Base-by-base conservation (phyloP, 148 eudicot species). In the Amaranthus hypochondriacus region DNA sequence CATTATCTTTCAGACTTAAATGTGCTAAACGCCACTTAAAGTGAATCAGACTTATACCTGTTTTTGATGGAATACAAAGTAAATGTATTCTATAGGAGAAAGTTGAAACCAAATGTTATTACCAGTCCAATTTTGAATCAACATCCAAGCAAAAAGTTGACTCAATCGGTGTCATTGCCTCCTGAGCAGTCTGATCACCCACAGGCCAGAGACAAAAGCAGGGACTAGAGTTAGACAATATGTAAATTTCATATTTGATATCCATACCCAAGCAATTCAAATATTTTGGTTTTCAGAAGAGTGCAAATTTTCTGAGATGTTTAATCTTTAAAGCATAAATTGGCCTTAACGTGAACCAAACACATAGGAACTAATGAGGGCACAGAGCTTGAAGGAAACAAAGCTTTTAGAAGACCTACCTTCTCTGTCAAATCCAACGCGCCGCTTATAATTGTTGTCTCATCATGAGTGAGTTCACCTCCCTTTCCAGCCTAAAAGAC, bases 91-190 rank as follows among this genome's bases (percentile, higher is more conserved):
- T n/a, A 66, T 54, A 5, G 11, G 58, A 67, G 11, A 57, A 69
- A 0, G 15, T 60, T 68, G 14, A 72, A 65, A 46, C 72, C 44
- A 55, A 72, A 76, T 11, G 50, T 42, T 28, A 65, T 81, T 77
- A 94, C 98, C 98, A 94, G 84, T 94, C 98, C 77, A 94, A 71
- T 68, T 94, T 94, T 78, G 97, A 89, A 80, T 91, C 86, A 59
- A 94, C 98, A 53, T 92, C 98, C 87, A 92, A 81, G 43, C 93
- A 92, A 87, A 92, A 92, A 8, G 98, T 92, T 72, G 93, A 92
- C 76, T 89, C 98, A 77, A 94, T 87, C 51, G 98, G 98, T n/a
- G 98, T 94, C 98, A 94, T 94, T 46, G 98, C 98, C 84, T 91
- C 98, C 83, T 94, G 87, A 79, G 98, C 97, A 75, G 97, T 94